These are phyloP conservation scores for Phytophthora boehmeriae DNA, from an alignment of 352 stramenopile genomes.

Conservation along the genomic window DNA sequence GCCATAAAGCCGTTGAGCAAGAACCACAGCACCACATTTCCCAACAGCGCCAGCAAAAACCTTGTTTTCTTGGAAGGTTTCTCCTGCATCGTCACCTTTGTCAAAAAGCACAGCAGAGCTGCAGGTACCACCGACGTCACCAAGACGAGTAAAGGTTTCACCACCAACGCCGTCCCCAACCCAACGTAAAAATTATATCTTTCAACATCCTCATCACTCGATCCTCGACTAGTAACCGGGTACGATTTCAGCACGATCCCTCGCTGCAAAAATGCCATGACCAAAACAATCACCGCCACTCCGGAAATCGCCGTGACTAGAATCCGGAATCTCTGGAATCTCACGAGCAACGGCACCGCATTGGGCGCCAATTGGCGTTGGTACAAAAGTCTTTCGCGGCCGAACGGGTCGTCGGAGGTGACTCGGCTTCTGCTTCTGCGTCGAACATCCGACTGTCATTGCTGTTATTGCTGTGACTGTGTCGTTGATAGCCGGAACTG, in stretches of 20 bases:
- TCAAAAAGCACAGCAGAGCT: constrained; percentile 38
- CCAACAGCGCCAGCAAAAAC: constrained; percentile 32
- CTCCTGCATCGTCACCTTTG: constrained; percentile 54
- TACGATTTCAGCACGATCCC: constrained; percentile 48
- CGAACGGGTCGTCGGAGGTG: constrained; percentile 21
- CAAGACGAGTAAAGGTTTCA: constrained; percentile 49
- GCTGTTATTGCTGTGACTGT: constrained; percentile 24
- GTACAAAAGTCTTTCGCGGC: constrained; percentile 42
- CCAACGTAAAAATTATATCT: constrained; percentile 37
- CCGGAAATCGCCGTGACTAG: constrained; percentile 31
- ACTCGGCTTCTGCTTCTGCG: constrained; percentile 37
- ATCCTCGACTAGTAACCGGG: constrained; percentile 11
- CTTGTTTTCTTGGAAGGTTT: constrained; percentile 31
- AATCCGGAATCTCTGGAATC: constrained; percentile 46
- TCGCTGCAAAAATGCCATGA: constrained; percentile 39
- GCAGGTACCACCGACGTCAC: constrained; percentile 55
- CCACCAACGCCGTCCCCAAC: constrained; percentile 22
- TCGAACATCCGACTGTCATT: constrained; percentile 45
- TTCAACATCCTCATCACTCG: neutral
- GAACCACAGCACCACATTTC: constrained; percentile 58
- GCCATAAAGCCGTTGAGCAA: constrained; percentile 70
- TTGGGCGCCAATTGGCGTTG: constrained; percentile 37
- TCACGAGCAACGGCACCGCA: constrained; percentile 48
- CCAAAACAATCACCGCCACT: constrained; percentile 19
- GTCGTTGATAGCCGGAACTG: constrained; percentile 25